Base-by-base conservation (phyloP, 2,329 filamentous ascomycete species). In the Pseudogymnoascus sp. region DNA sequence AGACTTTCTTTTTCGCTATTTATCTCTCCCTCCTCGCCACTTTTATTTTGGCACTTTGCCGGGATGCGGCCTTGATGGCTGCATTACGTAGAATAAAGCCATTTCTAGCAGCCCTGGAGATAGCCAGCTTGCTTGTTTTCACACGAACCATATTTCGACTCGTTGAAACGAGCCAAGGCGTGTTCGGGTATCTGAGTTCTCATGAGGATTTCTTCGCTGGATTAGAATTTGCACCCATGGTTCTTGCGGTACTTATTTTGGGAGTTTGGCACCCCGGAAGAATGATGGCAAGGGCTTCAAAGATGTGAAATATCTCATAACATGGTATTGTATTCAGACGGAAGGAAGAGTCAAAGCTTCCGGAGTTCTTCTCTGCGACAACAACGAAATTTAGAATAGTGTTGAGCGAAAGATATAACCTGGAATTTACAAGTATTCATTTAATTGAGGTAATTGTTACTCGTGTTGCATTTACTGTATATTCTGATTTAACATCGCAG, bases 161-260 rank as follows among this genome's bases (percentile, higher is more conserved):
- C n/a, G 78, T 79, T 1, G 81, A 84, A 70, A 83, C 80, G 0
- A 75, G 77, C 0, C 70, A 83, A 64, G 81, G 81, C 0, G 66
- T 83, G 2, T 72, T 73, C 54, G 73, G 77, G 0, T 69, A 74
- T 39, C 67, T 83, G 9, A 77, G 75, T 57, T 77, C 75, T 1
- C 75, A 81, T 67, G 81, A 84, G 70, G 76, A 75, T 1, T 83
- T 74, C 66, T 83, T 84, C 72, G 79, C 77, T 1, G 77, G 74
- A 39, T 70, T 84, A 41, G 81, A 84, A 64, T 84, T 83, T 69
- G 76, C 76, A 58, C 81, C 80, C 0, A 75, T 84, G n/a, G 77
- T 78, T 0, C 64, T 81, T 17, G 79, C 80, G 0, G 75, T 81
- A 5, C 71, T 74, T 54, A 60, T 82, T 37, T 73, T 82, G 64